A percentile compares a stretch with the other conserved stretches of the same genome.
Evolutionary conservation across 345 rosid species (phyloP).

Genomic region (Ceriops decandra): DNA sequence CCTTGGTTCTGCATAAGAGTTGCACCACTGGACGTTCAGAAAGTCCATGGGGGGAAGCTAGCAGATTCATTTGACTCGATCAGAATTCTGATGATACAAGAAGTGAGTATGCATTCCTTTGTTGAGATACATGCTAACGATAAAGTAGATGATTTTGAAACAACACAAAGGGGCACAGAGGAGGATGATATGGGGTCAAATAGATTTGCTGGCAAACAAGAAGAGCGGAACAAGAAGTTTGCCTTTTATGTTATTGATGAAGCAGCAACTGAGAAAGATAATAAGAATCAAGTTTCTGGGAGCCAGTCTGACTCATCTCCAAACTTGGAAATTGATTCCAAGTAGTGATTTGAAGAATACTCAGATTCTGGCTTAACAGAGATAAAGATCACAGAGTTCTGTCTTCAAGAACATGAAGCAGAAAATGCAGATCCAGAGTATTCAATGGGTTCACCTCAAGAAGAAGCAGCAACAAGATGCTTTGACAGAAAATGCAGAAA

Average conservation of each 20-base stretch:
- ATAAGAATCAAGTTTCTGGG: slow-evolving; percentile 32
- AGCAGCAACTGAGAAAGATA: slow-evolving; percentile 11
- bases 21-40: too few relatives aligned
- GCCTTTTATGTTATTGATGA: too few relatives aligned
- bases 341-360: too few relatives aligned
- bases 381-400: too few relatives aligned
- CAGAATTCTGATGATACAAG: slow-evolving; percentile 15
- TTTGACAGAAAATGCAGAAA: too few relatives aligned
- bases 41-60: slow-evolving; percentile 1
- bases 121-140: slow-evolving; percentile 41
- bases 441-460: too few relatives aligned
- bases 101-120: slow-evolving; percentile 27
- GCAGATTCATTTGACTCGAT: slow-evolving; percentile 7
- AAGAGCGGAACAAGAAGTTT: background rate
- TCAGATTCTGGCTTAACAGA: too few relatives aligned
- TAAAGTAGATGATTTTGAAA: slow-evolving; percentile 22
- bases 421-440: too few relatives aligned
- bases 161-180: slow-evolving; percentile 5
- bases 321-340: too few relatives aligned
- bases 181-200: background rate
- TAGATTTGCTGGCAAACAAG: background rate
- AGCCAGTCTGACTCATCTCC: slow-evolving; percentile 28
- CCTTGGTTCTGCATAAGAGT: too few relatives aligned
- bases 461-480: too few relatives aligned
- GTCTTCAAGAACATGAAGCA: too few relatives aligned